These are phyloP conservation scores for Scutellaria minor DNA, from an alignment of 257 asterid genomes.

Conservation along the genomic window DNA sequence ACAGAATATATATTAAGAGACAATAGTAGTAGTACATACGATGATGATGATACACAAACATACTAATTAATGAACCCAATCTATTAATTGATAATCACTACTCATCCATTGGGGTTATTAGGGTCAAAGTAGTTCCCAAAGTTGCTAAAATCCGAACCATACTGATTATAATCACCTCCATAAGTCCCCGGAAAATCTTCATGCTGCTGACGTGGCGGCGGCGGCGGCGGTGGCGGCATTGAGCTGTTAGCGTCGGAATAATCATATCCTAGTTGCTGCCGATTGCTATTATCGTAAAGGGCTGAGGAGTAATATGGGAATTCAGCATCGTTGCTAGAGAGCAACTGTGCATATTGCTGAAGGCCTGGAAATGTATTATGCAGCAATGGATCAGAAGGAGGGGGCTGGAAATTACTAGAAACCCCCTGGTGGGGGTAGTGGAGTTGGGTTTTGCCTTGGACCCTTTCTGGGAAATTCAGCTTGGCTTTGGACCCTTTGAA, in stretches of 20 bases:
- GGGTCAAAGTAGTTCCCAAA: slow-evolving; percentile 48
- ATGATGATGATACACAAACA: not conserved
- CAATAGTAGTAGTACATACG: no score
- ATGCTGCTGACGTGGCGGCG: no score
- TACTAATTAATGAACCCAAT: no score
- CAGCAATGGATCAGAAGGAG: slow-evolving; percentile 31
- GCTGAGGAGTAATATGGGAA: slow-evolving; percentile 61
- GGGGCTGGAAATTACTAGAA: slow-evolving; percentile 1
- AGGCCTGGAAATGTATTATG: slow-evolving; percentile 66
- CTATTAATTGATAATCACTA: not conserved
- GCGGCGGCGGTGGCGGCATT: slow-evolving; percentile 20
- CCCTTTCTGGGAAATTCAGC: slow-evolving; percentile 80
- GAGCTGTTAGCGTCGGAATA: slow-evolving; percentile 16
- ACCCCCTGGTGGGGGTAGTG: slow-evolving; percentile 21
- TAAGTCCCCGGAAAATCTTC: slow-evolving; percentile 19
- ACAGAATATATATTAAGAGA: not conserved
- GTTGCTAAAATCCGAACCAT: slow-evolving; percentile 39
- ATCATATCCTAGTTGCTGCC: slow-evolving; percentile 36
- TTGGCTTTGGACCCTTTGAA: slow-evolving; percentile 92
- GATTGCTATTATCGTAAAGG: slow-evolving; percentile 40
- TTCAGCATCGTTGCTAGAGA: slow-evolving; percentile 69
- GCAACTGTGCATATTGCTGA: slow-evolving; percentile 67
- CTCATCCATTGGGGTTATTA: slow-evolving; percentile 36
- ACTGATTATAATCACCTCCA: slow-evolving; percentile 1
- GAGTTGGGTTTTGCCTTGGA: slow-evolving; percentile 50